Percentiles rank a stretch among this genome's conserved stretches.
Conservation (phyloP, 306 rosid genomes). For the Astragalus glycyphyllos region DNA sequence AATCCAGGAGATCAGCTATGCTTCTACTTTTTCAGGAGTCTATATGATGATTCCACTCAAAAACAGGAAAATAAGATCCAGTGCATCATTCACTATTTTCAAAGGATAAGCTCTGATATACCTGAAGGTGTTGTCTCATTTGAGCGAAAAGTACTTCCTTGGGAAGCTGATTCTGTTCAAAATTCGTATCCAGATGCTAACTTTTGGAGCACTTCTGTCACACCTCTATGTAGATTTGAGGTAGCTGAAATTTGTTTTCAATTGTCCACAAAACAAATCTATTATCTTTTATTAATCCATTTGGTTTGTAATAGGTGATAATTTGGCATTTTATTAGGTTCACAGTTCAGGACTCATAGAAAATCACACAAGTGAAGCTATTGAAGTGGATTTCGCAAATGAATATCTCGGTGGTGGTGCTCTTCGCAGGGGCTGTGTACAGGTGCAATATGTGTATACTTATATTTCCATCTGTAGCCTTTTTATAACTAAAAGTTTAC, state of each 20-base stretch:
- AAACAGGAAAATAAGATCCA: constrained; percentile 81
- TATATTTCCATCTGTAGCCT: constrained; percentile 5
- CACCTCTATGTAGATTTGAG: constrained; percentile 81
- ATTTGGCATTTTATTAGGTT: constrained; percentile 57
- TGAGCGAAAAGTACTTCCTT: constrained; percentile 89
- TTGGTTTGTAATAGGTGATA: constrained; percentile 34
- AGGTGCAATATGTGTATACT: constrained; percentile 56
- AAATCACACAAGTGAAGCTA: constrained; percentile 72
- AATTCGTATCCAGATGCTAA: constrained; percentile 63
- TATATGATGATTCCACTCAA: constrained; percentile 58
- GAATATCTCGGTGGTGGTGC: constrained; percentile 91
- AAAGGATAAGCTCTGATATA: constrained; percentile 68
- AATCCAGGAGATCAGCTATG: constrained; percentile 11
- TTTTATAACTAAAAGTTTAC: not conserved
- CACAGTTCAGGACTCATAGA: constrained; percentile 75
- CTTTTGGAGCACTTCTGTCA: constrained; percentile 74
- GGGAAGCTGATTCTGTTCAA: constrained; percentile 45
- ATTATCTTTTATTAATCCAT: constrained; percentile 1
- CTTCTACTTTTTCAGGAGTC: constrained; percentile 63
- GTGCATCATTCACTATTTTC: constrained; percentile 86
- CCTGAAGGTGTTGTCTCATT: constrained; percentile 78
- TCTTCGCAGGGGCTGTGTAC: constrained; percentile 86
- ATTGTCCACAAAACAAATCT: not conserved
- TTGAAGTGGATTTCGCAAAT: constrained; percentile 97
- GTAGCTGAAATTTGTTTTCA: constrained; percentile 44